Evolutionary conservation across 2,329 filamentous ascomycete species (phyloP), one percentile per base, ranked within the genome.

Genomic region (Fusarium sp.): DNA sequence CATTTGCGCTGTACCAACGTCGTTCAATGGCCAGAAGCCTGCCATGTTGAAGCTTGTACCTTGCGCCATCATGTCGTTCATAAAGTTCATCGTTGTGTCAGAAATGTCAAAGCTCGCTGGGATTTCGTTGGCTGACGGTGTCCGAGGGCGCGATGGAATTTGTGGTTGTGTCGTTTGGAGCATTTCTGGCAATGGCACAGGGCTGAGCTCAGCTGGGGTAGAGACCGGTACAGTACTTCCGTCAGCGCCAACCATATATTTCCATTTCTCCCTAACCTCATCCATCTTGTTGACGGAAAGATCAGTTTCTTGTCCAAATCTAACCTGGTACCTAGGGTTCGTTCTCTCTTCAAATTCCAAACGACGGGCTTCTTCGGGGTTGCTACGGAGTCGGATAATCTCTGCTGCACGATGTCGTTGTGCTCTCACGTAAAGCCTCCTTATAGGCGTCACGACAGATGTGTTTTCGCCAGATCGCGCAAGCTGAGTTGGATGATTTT

Each of bases 371-470:
- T 84, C 85, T 8, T 83, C 80, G 0, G 82, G 83, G 38, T 88
- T 79, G 2, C 77, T 77, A 23, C 80, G 81, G 20, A 89, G 78
- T 1, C 86, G 82, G 11, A 75, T 72, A 12, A 88, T 77, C 72
- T 89, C 86, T 1, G 80, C 77, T 9, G 83, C 82, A 7, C 87
- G 82, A 62, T 88, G 84, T 60, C 80, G 82, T 40, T 80, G 81
- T 1, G 86, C 85, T 65, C 85, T 84, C 53, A 82, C 70, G 71
- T 86, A 86, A 1, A 89, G 79, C 66, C 84, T 87, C 46, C 83
- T 82, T 47, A 89, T 77, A 0, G 86, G 86, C 42, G 86, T 72
- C 78, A 86, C 86, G 4, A 88, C 82, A 1, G 83, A 82, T 11
- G 81, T 78, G 40, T 85, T 81, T 59, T 82, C 81, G 3, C 80